Conservation (phyloP, 108 stramenopile genomes). For the Cylindrotheca closterium region DNA sequence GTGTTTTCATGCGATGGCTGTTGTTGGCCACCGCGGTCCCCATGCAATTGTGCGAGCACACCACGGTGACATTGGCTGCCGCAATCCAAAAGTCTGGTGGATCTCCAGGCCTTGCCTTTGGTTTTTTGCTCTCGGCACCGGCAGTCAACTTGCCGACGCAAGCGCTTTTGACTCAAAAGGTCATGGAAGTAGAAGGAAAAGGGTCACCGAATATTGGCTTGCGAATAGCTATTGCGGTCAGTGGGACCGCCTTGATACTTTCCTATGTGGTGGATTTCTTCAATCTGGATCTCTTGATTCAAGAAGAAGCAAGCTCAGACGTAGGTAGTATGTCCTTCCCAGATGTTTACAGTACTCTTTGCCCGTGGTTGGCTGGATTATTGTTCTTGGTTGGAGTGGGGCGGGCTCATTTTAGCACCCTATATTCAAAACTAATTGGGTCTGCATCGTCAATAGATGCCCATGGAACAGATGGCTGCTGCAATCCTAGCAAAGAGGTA, state of each 20-base stretch:
- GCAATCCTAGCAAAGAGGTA: too few relatives aligned
- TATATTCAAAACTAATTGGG: too few relatives aligned
- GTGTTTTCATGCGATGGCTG: not conserved
- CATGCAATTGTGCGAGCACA: constrained; percentile 39
- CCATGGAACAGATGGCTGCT: too few relatives aligned
- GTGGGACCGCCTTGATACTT: constrained; percentile 16
- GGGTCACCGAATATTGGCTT: constrained; percentile 19
- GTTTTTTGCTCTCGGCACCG: constrained; percentile 32
- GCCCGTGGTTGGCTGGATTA: too few relatives aligned
- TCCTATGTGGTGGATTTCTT: constrained; percentile 23
- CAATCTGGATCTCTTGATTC: constrained; percentile 18
- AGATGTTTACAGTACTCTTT: too few relatives aligned
- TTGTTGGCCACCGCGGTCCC: constrained; percentile 26
- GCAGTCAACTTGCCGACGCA: constrained; percentile 35
- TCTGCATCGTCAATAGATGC: too few relatives aligned
- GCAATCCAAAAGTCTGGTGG: constrained; percentile 34
- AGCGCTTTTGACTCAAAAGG: too few relatives aligned
- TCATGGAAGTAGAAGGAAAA: too few relatives aligned
- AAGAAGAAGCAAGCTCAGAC: too few relatives aligned
- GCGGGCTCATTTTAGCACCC: too few relatives aligned
- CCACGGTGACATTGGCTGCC: constrained; percentile 28
- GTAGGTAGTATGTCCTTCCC: too few relatives aligned
- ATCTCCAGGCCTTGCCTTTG: constrained; percentile 33
- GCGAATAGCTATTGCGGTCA: constrained; percentile 5
- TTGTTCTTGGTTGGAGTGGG: too few relatives aligned